Conservation (phyloP, 139 green algal genomes). For the Chlorella sp. region DNA sequence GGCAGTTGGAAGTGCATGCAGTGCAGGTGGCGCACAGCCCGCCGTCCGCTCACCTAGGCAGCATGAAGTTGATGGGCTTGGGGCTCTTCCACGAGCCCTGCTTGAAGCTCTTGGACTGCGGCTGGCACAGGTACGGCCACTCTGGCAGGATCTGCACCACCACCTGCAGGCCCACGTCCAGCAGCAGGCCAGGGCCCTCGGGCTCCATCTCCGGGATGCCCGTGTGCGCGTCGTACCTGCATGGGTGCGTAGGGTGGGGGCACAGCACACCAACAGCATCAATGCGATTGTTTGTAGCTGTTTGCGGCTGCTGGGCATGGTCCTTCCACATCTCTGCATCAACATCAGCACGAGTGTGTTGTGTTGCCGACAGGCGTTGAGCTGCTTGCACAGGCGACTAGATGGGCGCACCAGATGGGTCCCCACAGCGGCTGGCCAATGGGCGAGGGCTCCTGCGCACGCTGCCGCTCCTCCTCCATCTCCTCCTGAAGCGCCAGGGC, state of each 20-base stretch:
- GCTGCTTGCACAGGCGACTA: too few relatives aligned
- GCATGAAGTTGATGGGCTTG: background rate
- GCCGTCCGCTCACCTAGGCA: slow-evolving; percentile 3
- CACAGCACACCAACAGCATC: background rate
- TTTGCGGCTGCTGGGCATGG: too few relatives aligned
- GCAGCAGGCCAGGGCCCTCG: slow-evolving; percentile 12
- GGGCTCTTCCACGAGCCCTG: background rate
- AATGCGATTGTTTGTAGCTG: too few relatives aligned
- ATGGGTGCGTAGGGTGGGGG: background rate
- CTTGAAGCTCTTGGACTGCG: background rate
- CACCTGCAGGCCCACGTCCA: slow-evolving; percentile 24
- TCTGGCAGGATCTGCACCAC: slow-evolving; percentile 25
- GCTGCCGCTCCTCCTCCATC: slow-evolving; percentile 8
- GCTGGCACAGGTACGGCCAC: slow-evolving; percentile 24
- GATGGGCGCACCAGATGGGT: slow-evolving; percentile 1
- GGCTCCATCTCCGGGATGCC: slow-evolving; percentile 16
- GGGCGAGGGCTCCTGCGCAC: slow-evolving; percentile 5
- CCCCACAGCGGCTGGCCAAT: slow-evolving; percentile 22
- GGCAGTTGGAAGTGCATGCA: too few relatives aligned
- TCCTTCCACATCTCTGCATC: too few relatives aligned
- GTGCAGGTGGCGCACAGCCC: too few relatives aligned
- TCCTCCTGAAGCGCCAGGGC: background rate
- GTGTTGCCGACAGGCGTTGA: too few relatives aligned
- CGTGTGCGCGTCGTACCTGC: slow-evolving; percentile 25
- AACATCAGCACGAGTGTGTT: too few relatives aligned